Percentiles rank a stretch among this genome's conserved stretches.
Conservation (phyloP, 1,284 basidiomycete genomes). For the Tylopilus orsonianus region DNA sequence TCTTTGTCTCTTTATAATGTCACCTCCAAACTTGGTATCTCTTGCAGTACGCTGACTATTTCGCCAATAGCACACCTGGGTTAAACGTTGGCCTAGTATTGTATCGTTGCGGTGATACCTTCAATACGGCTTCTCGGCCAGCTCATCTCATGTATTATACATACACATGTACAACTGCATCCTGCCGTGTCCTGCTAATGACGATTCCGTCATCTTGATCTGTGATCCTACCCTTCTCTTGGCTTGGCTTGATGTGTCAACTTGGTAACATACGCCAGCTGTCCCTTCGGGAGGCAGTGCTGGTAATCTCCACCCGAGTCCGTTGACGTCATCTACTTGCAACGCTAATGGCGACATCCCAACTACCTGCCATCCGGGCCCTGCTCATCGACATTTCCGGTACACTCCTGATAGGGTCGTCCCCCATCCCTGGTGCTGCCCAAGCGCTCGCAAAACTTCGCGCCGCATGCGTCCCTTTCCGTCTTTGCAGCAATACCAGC, state of each 20-base stretch:
- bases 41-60: background rate
- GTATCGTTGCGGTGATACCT: background rate
- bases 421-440: constrained; percentile 48
- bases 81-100: constrained; percentile 85
- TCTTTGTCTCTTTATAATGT: constrained; percentile 5
- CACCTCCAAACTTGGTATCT: background rate
- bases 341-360: too few relatives aligned
- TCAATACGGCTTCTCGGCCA: background rate
- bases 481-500: constrained; percentile 64
- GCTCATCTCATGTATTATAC: constrained; percentile 3
- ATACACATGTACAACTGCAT: background rate
- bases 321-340: too few relatives aligned
- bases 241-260: too few relatives aligned
- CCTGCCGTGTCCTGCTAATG: constrained; percentile 3
- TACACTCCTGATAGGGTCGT: constrained; percentile 58
- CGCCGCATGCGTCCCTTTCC: constrained; percentile 47
- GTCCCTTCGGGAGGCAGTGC: too few relatives aligned
- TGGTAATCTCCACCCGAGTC: too few relatives aligned
- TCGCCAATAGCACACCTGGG: constrained; percentile 77
- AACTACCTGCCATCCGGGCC: constrained; percentile 43
- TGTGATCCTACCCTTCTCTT: too few relatives aligned
- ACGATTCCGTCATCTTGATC: too few relatives aligned
- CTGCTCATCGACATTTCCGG: constrained; percentile 72
- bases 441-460: constrained; percentile 51
- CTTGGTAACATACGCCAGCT: too few relatives aligned